Base-by-base conservation (phyloP, 2,329 filamentous ascomycete genomes). In the Microsporum canis region DNA sequence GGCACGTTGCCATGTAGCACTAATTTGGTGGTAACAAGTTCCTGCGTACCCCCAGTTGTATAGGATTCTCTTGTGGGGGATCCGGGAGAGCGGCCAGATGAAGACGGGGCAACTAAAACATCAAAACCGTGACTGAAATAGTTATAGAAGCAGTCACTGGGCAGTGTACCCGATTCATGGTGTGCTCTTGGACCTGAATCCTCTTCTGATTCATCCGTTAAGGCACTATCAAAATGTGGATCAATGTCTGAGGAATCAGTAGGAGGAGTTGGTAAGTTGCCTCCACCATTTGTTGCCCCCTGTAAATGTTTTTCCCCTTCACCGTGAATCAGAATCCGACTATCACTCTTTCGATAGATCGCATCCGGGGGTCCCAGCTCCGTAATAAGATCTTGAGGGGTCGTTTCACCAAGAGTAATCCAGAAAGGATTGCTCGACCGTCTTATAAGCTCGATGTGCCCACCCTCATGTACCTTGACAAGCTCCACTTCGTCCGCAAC, bases 71-170 rank as follows among this genome's bases (percentile, higher is more conserved):
- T 62, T 3, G 66, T 61, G 3, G 70, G 67, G 41, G 71, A 78
- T 3, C 79, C 76, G 10, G 86, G 87, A 0, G 88, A 85, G 5
- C 78, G 77, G 0, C 87, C 88, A 3, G 87, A 79, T 3, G 80
- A 71, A 0, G 83, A 84, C 0, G 89, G 87, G 34, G 85, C 84
- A n/a, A 99, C 83, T 3, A 97, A 80, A 7, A 96, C 83, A 72
- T 99, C 94, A 70, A 99, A 95, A 1, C 94, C 94, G 64, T 96
- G 86, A 66, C 92, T 88, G 71, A 96, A 99, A 72, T 99, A 99
- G 72, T 97, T 97, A 75, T 94, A 96, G 72, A 97, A 99, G 65
- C 87, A 91, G 68, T 82, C 79, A 5, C 75, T 71, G 2, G 75
- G 71, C n/a, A 75, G 64, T 5, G 71, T 71, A 4, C 73, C 71